Base-by-base conservation (phyloP, 805 yeast species). In the Ogataea chonburiensis region DNA sequence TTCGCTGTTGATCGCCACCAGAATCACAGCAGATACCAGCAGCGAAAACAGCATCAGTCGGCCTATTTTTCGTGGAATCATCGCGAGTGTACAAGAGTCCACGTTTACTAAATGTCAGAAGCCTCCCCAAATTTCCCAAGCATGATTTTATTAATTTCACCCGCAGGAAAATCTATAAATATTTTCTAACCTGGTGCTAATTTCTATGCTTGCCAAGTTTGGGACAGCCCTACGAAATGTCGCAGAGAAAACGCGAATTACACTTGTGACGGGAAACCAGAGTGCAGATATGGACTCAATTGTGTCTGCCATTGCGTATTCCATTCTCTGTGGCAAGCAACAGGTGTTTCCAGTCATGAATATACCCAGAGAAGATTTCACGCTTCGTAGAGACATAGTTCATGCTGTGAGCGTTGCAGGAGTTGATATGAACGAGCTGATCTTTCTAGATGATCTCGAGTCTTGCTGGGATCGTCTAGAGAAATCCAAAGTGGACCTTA, bases 201-300 rank as follows among this genome's bases (percentile, higher is more conserved):
- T 10, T 20, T n/a, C n/a, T 8, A 35, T 35, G 39, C 29, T 35
- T 10, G n/a, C 29, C 13, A 24, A 35, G 4, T 35, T 24, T 12
- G 7, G 30, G 10, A 7, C 11, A 5, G 12, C 18, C 7, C 22
- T 35, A 19, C 33, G 34, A 13, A 24, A 18, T 16, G 17, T 29
- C 5, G 34, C 34, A 5, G 39, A 18, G 7, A 35, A 19, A 14
- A n/a, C 39, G 10, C 24, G 24, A 21, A 6, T 53, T 12, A 46
- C 52, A 1, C 52, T 81, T 15, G 89, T 81, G 0, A 65, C 82
- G 0, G 97, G 97, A 1, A 88, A 88, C 53, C 93, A 87, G 52
- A 76, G 93, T 4, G 89, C 93, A 0, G 88, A 91, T 59, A 64
- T 93, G 64, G 98, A 91, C 59, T 89, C 97, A 0, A 82, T 88